Percentiles rank a stretch among this genome's conserved stretches.
Conservation (phyloP, 2,329 filamentous ascomycete species). For the Hirsutella minnesotensis region DNA sequence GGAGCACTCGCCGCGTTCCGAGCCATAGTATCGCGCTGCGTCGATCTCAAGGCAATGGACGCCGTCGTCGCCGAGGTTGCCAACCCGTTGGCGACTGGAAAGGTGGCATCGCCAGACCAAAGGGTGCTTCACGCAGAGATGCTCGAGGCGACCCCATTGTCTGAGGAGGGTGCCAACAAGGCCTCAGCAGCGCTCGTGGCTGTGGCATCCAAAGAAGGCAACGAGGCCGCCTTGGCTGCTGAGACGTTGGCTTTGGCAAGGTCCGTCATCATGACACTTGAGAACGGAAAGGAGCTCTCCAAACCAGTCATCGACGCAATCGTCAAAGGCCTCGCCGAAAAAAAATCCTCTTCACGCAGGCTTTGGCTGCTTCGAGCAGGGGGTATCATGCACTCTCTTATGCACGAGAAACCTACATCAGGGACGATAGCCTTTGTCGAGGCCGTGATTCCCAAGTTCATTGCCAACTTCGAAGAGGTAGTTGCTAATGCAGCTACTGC, state of each 20-base stretch:
- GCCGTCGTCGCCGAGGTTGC: slow-evolving; percentile 70
- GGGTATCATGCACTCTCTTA: slow-evolving; percentile 50
- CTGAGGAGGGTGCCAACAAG: slow-evolving; percentile 50
- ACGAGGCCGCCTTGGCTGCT: slow-evolving; percentile 67
- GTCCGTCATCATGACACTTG: slow-evolving; percentile 51
- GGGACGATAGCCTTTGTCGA: slow-evolving; percentile 40
- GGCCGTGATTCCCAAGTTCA: slow-evolving; percentile 38
- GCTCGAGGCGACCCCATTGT: slow-evolving; percentile 52
- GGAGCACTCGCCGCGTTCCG: slow-evolving; percentile 67
- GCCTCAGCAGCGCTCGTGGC: slow-evolving; percentile 54
- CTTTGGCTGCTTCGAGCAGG: slow-evolving; percentile 71
- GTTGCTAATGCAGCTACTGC: slow-evolving; percentile 65
- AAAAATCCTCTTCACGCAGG: slow-evolving; percentile 64
- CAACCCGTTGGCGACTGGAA: slow-evolving; percentile 67
- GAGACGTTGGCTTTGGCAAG: slow-evolving; percentile 62
- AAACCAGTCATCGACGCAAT: slow-evolving; percentile 59
- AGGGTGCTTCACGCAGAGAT: slow-evolving; percentile 74
- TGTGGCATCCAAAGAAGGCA: slow-evolving; percentile 73
- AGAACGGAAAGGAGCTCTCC: slow-evolving; percentile 48
- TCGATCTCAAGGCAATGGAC: slow-evolving; percentile 44
- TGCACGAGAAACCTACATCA: slow-evolving; percentile 33
- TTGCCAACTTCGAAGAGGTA: slow-evolving; percentile 68
- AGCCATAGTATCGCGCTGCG: slow-evolving; percentile 50
- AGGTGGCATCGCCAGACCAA: slow-evolving; percentile 76
- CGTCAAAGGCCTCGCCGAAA: slow-evolving; percentile 74